Base-by-base conservation (phyloP, 345 rosid genomes). In the Salix udensis region DNA sequence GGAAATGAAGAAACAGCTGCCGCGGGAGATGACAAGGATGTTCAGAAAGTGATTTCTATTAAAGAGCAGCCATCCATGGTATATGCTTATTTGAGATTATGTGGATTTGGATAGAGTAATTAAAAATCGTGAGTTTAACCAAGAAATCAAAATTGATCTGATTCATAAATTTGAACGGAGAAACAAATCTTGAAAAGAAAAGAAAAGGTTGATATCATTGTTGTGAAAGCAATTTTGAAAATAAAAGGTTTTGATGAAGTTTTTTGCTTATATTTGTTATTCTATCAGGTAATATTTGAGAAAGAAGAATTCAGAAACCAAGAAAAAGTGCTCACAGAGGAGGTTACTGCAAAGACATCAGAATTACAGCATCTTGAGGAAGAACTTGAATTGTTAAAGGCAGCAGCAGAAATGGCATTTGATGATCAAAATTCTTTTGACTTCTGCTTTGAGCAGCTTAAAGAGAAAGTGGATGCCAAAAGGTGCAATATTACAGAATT, bases 401-500 rank as follows among this genome's bases (percentile, higher is more conserved):
- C 80, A 11, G 94, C 92, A 7, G 78, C 88, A 16, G 88, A 86
- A 80, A 85, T 84, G 86, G 90, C 86, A 73, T 84, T 87, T 71
- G 89, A 86, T 73, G 82, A 80, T 30, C 82, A 80, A 52, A 86
- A 82, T 77, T 79, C 88, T 36, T 46, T 71, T 79, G 90, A 88
- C 15, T 86, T 78, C 80, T 83, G 86, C 81, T 76, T 86, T 69
- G 77, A 87, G 76, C 86, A 80, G 85, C 91, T 91, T 53, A 79
- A 84, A 62, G 78, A 85, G 76, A 81, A 87, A 77, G 39, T 88
- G 50, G 86, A 75, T 70, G 78, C 74, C 66, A 84, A 69, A 82
- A 88, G 82, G 83, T 44, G 65, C 53, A 85, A 74, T 62, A 81
- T 88, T 76, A 36, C 16, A 42, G 89, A 89, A 55, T 40, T 87